Conservation (phyloP, 345 rosid species). For the Carallia brachiata region DNA sequence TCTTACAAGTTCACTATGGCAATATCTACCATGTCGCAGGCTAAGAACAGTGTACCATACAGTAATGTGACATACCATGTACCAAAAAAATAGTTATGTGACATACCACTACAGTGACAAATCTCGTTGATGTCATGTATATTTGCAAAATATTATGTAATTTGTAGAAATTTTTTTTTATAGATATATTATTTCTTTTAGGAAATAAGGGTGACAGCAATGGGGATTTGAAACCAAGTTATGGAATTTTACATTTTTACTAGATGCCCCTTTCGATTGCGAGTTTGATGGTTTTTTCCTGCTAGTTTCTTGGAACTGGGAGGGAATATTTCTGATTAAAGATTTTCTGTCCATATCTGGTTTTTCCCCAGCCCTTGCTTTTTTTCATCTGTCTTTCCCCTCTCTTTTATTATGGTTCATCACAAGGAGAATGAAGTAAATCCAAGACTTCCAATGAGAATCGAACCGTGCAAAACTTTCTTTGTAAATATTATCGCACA, state of each 20-base stretch:
- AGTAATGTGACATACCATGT: no score
- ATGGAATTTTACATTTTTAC: neutral
- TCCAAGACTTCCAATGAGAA: no score
- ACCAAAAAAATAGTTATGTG: no score
- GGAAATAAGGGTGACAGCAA: neutral
- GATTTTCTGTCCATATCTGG: neutral
- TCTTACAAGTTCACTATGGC: conserved; percentile 3
- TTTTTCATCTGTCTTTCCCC: no score
- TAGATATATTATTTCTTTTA: neutral
- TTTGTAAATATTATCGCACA: no score
- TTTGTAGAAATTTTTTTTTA: neutral
- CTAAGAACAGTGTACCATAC: conserved; percentile 25
- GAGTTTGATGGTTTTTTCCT: neutral
- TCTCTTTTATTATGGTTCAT: no score
- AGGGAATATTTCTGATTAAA: conserved; percentile 9
- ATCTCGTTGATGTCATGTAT: no score
- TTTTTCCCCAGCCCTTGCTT: no score
- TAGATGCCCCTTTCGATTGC: neutral
- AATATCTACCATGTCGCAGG: neutral
- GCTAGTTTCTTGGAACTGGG: conserved; percentile 24
- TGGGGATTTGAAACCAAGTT: conserved; percentile 10
- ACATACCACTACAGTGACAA: no score
- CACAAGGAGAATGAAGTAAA: no score
- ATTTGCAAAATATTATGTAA: no score
- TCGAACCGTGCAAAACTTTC: no score